phyloP scores from a whole-genome alignment of 83 land plant species.

The Isoetes engelmannii region DNA sequence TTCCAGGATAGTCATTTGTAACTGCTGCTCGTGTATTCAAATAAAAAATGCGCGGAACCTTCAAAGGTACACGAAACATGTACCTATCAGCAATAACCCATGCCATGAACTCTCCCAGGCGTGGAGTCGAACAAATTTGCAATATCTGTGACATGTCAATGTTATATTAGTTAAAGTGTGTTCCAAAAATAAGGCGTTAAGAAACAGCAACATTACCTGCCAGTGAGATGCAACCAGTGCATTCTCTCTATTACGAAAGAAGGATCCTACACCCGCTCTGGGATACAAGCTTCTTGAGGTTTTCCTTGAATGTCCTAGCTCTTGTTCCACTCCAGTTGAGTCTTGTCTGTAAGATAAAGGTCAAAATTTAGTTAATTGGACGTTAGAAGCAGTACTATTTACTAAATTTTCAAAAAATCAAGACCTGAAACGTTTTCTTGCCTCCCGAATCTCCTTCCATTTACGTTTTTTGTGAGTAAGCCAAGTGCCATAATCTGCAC shows the following conservation, averaged over 20 bases:
- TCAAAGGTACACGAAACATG: slow-evolving; percentile 73
- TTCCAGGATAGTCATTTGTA: slow-evolving; percentile 83
- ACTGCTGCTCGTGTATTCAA: slow-evolving; percentile 77
- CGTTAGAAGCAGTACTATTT: no score
- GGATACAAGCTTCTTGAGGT: no score
- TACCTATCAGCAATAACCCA: slow-evolving; percentile 78
- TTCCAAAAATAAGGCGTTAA: not conserved
- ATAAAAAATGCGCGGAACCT: slow-evolving; percentile 79
- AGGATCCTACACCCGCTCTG: slow-evolving; percentile 53
- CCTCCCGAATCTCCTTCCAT: slow-evolving; percentile 72
- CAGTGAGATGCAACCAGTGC: slow-evolving; percentile 60
- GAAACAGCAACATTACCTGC: slow-evolving; percentile 50
- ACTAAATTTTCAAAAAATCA: slow-evolving; percentile 1
- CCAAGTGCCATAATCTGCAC: slow-evolving; percentile 85
- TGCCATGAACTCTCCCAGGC: slow-evolving; percentile 68
- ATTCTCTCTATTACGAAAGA: slow-evolving; percentile 60
- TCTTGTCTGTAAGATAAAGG: no score
- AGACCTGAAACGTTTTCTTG: slow-evolving; percentile 58
- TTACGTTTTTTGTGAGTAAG: slow-evolving; percentile 78
- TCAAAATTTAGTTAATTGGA: no score
- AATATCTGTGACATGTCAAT: slow-evolving; percentile 53
- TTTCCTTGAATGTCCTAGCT: no score
- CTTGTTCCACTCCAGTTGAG: no score
- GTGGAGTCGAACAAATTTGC: slow-evolving; percentile 59
- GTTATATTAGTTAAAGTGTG: not conserved